Percentiles rank a stretch among this genome's conserved stretches.
phyloP scores from a whole-genome alignment of 1,139 yeast genomes.

The Pichia sorboxylosa region DNA sequence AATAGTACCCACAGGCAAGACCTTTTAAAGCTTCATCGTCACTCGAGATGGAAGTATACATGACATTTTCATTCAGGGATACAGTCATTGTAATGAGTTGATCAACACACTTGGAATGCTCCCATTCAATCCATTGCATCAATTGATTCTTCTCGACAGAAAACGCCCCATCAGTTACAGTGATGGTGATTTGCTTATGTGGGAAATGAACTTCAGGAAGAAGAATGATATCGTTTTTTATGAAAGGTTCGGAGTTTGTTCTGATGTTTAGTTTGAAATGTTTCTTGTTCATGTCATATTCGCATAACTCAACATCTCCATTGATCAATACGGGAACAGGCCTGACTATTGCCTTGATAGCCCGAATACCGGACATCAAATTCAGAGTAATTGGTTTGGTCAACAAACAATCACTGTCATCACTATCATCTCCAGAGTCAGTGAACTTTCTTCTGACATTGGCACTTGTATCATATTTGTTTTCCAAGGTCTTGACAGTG shows the following conservation, averaged over 20 bases:
- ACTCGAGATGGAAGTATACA: conserved; percentile 6
- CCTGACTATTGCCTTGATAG: conserved; percentile 55
- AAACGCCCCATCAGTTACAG: conserved; percentile 39
- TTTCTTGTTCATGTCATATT: conserved; percentile 41
- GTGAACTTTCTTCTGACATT: too few species aligned
- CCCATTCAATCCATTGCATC: conserved; percentile 58
- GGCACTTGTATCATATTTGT: neutral
- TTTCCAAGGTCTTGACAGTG: conserved; percentile 1
- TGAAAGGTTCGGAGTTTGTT: neutral
- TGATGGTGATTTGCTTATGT: conserved; percentile 33
- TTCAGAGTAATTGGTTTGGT: conserved; percentile 1
- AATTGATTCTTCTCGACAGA: conserved; percentile 36
- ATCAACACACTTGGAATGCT: conserved; percentile 30
- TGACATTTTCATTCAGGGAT: neutral
- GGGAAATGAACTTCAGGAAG: conserved; percentile 65
- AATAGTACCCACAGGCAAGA: conserved; percentile 24
- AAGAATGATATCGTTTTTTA: conserved; percentile 30
- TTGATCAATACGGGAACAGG: conserved; percentile 56
- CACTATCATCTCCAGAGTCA: neutral
- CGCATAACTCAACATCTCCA: conserved; percentile 40
- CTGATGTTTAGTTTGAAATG: conserved; percentile 37
- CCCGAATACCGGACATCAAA: conserved; percentile 50
- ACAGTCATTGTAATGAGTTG: conserved; percentile 17
- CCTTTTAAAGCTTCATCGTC: too few species aligned
- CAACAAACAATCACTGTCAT: neutral